Conservation (phyloP, 2,329 filamentous ascomycete species). For the Ophiognomonia clavigignenti-juglandacearum region DNA sequence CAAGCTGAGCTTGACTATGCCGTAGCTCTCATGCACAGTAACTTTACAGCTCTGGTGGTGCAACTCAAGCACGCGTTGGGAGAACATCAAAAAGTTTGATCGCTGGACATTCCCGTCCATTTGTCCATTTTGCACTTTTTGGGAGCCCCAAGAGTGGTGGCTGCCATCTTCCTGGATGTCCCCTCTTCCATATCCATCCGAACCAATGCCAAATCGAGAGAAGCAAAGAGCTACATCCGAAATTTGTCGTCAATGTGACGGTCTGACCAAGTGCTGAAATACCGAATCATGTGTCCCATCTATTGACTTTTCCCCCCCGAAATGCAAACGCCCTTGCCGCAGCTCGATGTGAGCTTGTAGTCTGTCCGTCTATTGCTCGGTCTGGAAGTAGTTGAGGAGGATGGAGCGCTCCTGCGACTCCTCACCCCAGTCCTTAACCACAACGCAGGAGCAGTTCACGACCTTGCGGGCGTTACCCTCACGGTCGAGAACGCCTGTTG, state of each 20-base stretch:
- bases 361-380: conserved; percentile 59
- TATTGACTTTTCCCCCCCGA: conserved; percentile 25
- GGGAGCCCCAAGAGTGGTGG: conserved; percentile 29
- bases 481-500: conserved; percentile 90
- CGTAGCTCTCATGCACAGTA: too few relatives aligned
- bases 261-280: conserved; percentile 16
- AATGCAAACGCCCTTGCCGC: conserved; percentile 15
- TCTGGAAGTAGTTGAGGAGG: conserved; percentile 99
- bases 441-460: conserved; percentile 99
- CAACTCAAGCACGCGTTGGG: conserved; percentile 22
- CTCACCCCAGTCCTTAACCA: conserved; percentile 99
- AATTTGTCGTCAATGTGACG: conserved; percentile 30
- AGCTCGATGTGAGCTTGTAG: conserved; percentile 26
- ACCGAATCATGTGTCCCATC: conserved; percentile 28
- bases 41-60: conserved; percentile 18
- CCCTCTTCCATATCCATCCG: conserved; percentile 32
- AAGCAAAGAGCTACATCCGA: conserved; percentile 42
- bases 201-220: conserved; percentile 40
- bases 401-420: conserved; percentile 98
- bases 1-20: too few relatives aligned
- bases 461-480: conserved; percentile 99
- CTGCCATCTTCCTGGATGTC: conserved; percentile 23
- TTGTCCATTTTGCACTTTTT: conserved; percentile 31
- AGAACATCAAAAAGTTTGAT: background rate
- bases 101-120: conserved; percentile 18